phyloP scores from a whole-genome alignment of 1,284 basidiomycete species.

The Tetrapyrgos nigripes region DNA sequence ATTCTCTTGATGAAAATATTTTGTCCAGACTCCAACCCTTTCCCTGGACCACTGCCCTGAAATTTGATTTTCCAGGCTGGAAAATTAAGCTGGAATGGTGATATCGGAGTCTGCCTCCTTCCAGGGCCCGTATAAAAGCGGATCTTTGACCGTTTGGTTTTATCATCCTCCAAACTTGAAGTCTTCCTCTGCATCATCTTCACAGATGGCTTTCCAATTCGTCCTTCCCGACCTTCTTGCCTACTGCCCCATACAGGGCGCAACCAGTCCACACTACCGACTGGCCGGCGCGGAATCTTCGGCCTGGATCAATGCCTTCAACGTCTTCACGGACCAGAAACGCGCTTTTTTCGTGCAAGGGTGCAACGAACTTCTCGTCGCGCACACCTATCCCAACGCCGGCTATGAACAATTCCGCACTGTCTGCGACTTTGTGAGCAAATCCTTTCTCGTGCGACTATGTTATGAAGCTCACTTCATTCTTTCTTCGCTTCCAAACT shows the following conservation, averaged over 20 bases:
- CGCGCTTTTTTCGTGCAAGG: conserved; percentile 64
- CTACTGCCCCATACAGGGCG: conserved; percentile 53
- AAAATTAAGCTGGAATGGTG: too few species aligned
- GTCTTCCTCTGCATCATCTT: background rate
- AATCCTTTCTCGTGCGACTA: background rate
- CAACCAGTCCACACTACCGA: conserved; percentile 60
- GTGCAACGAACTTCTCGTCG: conserved; percentile 65
- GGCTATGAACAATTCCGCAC: conserved; percentile 55
- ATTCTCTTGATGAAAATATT: too few species aligned
- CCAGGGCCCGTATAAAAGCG: too few species aligned
- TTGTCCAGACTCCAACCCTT: background rate
- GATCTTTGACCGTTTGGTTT: too few species aligned
- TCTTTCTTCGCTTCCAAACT: background rate
- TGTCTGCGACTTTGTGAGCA: background rate
- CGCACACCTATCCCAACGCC: conserved; percentile 66
- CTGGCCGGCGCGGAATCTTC: conserved; percentile 59
- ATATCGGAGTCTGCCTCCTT: too few species aligned
- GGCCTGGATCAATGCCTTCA: conserved; percentile 66
- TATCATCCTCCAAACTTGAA: too few species aligned
- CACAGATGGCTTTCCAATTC: conserved; percentile 33
- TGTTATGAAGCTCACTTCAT: background rate
- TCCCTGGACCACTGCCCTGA: background rate
- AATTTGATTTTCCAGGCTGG: too few species aligned
- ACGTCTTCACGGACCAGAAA: conserved; percentile 64
- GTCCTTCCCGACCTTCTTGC: conserved; percentile 64